Percentiles rank a stretch among this genome's conserved stretches.
These are phyloP conservation scores for Bigelowiella natans DNA, from an alignment of 78 protist species.

Conservation along the genomic window DNA sequence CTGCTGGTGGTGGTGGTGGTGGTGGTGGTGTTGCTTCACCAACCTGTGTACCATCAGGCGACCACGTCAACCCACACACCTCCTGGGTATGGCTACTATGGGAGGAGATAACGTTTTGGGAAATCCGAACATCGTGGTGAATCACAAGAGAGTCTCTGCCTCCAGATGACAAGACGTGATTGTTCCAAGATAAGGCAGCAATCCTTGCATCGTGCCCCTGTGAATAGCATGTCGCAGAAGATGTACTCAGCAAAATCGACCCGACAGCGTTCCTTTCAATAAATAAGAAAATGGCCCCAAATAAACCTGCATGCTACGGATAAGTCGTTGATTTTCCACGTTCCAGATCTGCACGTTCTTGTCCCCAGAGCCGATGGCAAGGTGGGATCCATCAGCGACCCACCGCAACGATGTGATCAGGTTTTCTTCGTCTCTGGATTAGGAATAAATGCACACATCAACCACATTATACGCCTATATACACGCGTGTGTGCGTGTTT, in stretches of 20 bases:
- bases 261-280: no score
- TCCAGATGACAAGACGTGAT: background rate
- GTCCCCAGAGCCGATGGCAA: conserved; percentile 85
- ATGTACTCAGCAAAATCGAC: no score
- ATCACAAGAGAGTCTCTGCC: background rate
- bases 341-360: conserved; percentile 82
- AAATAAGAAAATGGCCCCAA: no score
- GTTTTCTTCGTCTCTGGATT: background rate
- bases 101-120: background rate
- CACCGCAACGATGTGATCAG: background rate
- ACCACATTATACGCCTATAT: background rate
- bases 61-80: conserved; percentile 24
- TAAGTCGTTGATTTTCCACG: conserved; percentile 12
- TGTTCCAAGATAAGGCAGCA: conserved; percentile 89
- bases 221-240: no score
- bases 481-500: background rate
- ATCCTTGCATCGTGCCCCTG: conserved; percentile 85
- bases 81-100: background rate
- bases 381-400: background rate
- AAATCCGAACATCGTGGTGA: conserved; percentile 6
- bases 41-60: background rate
- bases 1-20: no score
- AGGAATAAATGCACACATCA: no score
- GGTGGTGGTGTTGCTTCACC: no score
- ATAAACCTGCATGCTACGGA: conserved; percentile 34